A percentile compares a stretch with the other conserved stretches of the same genome.
Conservation (phyloP, 306 rosid genomes). For the Cucumis hystrix region DNA sequence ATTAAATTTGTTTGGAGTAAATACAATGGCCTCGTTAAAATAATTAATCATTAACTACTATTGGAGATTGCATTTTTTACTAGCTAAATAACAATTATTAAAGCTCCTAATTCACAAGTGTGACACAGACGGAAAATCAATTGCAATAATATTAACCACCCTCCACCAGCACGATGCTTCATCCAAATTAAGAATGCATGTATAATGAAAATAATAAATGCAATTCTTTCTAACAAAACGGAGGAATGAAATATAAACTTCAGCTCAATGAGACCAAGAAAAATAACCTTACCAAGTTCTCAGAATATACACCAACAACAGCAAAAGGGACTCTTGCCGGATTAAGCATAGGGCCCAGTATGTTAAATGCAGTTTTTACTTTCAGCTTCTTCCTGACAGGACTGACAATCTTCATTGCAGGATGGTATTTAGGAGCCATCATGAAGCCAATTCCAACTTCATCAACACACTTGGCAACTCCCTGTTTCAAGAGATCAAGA, state of each 20-base stretch:
- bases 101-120: background rate
- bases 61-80: background rate
- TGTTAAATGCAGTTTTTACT: constrained; percentile 73
- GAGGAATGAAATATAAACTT: background rate
- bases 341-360: constrained; percentile 91
- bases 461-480: constrained; percentile 46
- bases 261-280: background rate
- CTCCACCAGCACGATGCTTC: background rate
- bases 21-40: background rate
- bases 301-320: constrained; percentile 83
- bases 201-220: background rate
- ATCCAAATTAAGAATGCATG: background rate
- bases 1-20: background rate
- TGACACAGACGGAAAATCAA: background rate
- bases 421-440: constrained; percentile 87
- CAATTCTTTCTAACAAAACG: background rate
- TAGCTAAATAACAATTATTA: background rate
- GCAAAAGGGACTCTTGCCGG: constrained; percentile 83
- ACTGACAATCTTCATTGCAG: constrained; percentile 73
- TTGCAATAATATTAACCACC: background rate
- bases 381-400: constrained; percentile 72
- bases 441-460: constrained; percentile 91
- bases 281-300: constrained; percentile 46
- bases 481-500: constrained; percentile 37
- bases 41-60: background rate